Evolutionary conservation across 202 grass and related monocot genomes (phyloP), one percentile per base, ranked within the genome.

Genomic region (Carex sylvatica): DNA sequence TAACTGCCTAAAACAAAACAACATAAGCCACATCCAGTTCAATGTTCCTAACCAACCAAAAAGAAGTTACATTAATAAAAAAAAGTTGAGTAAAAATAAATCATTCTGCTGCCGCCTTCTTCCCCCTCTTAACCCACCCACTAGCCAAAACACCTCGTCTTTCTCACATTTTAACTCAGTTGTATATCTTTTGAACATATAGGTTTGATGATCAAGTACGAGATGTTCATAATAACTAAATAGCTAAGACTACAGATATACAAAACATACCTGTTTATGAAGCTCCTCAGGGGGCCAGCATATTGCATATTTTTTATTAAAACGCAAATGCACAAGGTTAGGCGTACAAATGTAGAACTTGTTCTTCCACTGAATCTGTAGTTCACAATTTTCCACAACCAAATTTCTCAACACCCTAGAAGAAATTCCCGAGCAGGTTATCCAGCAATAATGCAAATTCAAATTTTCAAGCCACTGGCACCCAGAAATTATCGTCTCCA

Each of bases 321-420:
- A 81, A 23, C 9, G 38, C 60, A 66, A 81, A 42, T 47, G 44
- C 52, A 66, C 20, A 20, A 81, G 78, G 62, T 62, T 53, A 26
- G 78, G 78, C 16, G 22, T 19, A 64, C 38, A 81, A 33, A 81
- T 81, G 62, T 6, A 81, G 62, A 81, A 81, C 36, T 81, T 49
- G 14, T 65, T 49, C 9, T 64, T 40, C 10, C 61, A 18, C 44
- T 81, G 63, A 64, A 9, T n/a, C 33, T 52, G 19, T 51, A 81
- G 66, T 9, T 38, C 36, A 53, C 78, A 81, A 65, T 81, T 64
- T 66, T 81, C 78, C 61, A 81, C 18, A 13, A 81, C 78, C 62
- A 81, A 66, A 30, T 49, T 51, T 66, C 38, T 65, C 78, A 81
- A 81, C 31, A 61, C n/a, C 2, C 6, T 51, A 9, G 78, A 81